These are phyloP conservation scores for Eucalyptus erythrocorys DNA, from an alignment of 345 rosid species.

Conservation along the genomic window DNA sequence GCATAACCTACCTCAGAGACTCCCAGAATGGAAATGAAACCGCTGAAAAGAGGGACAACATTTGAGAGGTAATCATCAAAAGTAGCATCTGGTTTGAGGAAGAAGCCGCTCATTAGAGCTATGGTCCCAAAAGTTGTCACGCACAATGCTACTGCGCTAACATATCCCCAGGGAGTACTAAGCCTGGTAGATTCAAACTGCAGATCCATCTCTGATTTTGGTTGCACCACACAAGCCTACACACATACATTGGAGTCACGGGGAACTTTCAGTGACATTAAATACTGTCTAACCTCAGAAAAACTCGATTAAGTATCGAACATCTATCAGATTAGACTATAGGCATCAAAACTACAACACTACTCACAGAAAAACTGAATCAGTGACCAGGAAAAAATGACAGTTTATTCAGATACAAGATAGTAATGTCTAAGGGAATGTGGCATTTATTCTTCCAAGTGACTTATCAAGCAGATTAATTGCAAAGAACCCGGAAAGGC, in stretches of 20 bases:
- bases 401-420: neutral
- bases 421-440: neutral
- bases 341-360: neutral
- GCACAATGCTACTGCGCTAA: constrained; percentile 46
- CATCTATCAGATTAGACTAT: neutral
- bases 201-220: constrained; percentile 81
- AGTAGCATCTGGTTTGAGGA: constrained; percentile 83
- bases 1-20: constrained; percentile 60
- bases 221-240: constrained; percentile 92
- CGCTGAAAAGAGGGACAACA: constrained; percentile 76
- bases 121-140: constrained; percentile 85
- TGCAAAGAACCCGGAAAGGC: neutral
- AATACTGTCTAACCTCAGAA: neutral
- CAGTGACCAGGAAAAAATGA: neutral
- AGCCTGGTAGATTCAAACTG: constrained; percentile 70
- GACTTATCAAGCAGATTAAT: neutral
- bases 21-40: constrained; percentile 72
- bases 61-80: constrained; percentile 69
- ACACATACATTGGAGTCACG: neutral
- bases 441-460: neutral
- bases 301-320: neutral
- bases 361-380: rapidly evolving
- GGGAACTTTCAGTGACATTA: neutral
- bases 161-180: constrained; percentile 85
- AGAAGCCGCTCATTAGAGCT: constrained; percentile 86